These are phyloP conservation scores for Perilla frutescens DNA, from an alignment of 257 asterid species.

Conservation along the genomic window DNA sequence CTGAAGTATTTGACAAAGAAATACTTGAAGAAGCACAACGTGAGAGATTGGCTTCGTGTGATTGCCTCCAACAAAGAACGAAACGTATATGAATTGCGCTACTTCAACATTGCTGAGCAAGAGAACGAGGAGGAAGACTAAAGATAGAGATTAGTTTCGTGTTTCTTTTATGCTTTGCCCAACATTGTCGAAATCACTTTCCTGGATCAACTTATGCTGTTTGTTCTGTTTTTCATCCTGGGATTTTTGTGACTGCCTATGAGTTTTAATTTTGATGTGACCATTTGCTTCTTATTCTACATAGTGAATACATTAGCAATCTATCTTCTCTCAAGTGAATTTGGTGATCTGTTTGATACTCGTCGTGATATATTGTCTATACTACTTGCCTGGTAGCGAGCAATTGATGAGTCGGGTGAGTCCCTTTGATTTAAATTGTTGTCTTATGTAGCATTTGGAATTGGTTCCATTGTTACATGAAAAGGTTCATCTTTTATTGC, in stretches of 20 bases:
- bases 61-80: conserved; percentile 77
- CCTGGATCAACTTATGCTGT: conserved; percentile 31
- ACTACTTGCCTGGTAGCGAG: too few relatives aligned
- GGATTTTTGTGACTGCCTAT: conserved; percentile 20
- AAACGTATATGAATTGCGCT: conserved; percentile 70
- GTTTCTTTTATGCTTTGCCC: conserved; percentile 15
- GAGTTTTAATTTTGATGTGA: conserved; percentile 29
- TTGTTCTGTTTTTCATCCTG: background rate
- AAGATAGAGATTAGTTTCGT: conserved; percentile 14
- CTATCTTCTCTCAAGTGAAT: background rate
- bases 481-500: too few relatives aligned
- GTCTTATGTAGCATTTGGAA: too few relatives aligned
- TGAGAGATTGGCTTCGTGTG: conserved; percentile 83
- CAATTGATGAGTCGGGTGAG: too few relatives aligned
- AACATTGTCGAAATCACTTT: conserved; percentile 14
- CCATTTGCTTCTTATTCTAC: conserved; percentile 28
- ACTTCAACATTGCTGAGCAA: conserved; percentile 79
- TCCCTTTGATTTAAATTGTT: too few relatives aligned
- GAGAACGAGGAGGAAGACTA: conserved; percentile 72
- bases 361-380: too few relatives aligned
- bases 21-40: conserved; percentile 80
- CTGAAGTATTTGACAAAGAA: conserved; percentile 78
- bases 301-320: background rate
- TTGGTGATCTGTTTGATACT: too few relatives aligned
- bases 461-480: too few relatives aligned